Base-by-base conservation (phyloP, 768 basidiomycete species). In the Rhodocollybia butyracea region DNA sequence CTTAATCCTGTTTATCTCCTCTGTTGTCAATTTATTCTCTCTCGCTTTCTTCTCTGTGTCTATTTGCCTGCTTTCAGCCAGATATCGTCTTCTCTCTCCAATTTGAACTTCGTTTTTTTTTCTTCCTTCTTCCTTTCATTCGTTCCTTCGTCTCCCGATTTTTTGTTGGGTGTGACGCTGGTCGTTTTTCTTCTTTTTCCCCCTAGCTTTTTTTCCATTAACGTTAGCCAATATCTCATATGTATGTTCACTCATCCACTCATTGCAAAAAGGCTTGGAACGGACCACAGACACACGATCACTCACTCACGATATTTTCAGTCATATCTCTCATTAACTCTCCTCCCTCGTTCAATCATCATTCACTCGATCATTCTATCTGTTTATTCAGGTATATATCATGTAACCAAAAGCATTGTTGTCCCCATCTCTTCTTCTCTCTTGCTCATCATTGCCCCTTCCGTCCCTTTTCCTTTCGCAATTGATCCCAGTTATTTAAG, bases 101-200 rank as follows among this genome's bases (percentile, higher is more conserved):
- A n/a, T 38, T 13, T 30, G 26, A 11, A 38, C n/a, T 38, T n/a
- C n/a, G n/a, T n/a, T n/a, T n/a, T n/a, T n/a, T n/a, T n/a, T n/a
- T n/a, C n/a, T n/a, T n/a, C n/a, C 22, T 22, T 11, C 22, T 22
- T 45, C 42, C 22, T 32, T 41, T 7, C 41, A 29, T 31, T 29
- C 36, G 24, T 54, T 31, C 32, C 52, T 19, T 54, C 41, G 40
- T 42, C 52, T 43, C 40, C 34, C 21, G 45, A 15, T n/a, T 43
- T 17, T n/a, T n/a, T n/a, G n/a, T n/a, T n/a, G n/a, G n/a, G 53
- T 54, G 42, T 46, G 53, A 38, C 53, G 53, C 53, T 54, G 53
- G 43, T 54, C 53, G 53, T 54, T n/a, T 50, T 17, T 36, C 8
- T 36, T 8, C 8, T 8, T 17, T 17, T 36, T 8, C 34, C 34